A percentile compares a stretch with the other conserved stretches of the same genome.
These are phyloP conservation scores for Capronia coronata DNA, from an alignment of 2,329 filamentous ascomycete genomes.

Conservation along the genomic window DNA sequence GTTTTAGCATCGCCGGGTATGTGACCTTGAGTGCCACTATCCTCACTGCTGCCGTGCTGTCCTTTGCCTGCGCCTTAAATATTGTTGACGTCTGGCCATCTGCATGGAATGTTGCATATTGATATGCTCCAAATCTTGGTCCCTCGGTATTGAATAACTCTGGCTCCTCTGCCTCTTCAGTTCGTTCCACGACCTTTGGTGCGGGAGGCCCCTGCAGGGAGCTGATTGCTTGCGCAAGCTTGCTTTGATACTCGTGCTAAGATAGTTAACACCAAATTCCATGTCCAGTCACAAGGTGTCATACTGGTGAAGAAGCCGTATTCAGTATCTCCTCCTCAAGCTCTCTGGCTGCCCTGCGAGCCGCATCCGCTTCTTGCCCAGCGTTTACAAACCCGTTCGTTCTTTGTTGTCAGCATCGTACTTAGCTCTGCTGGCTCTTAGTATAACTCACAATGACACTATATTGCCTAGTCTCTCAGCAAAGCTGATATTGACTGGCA, in stretches of 20 bases:
- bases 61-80: conserved; percentile 56
- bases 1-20: conserved; percentile 61
- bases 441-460: conserved; percentile 50
- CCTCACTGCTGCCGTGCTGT: conserved; percentile 33
- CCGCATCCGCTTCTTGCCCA: conserved; percentile 40
- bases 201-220: conserved; percentile 29
- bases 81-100: conserved; percentile 76
- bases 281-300: not conserved
- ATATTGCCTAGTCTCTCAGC: conserved; percentile 58
- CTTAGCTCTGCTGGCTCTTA: not conserved
- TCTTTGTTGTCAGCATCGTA: conserved; percentile 33
- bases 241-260: conserved; percentile 52
- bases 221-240: conserved; percentile 38
- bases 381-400: conserved; percentile 43
- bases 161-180: conserved; percentile 21
- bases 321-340: conserved; percentile 61
- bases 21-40: conserved; percentile 79
- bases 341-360: conserved; percentile 54
- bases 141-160: conserved; percentile 32
- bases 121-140: conserved; percentile 49
- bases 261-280: conserved; percentile 23
- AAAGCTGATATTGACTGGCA: conserved; percentile 43
- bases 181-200: conserved; percentile 29
- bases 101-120: conserved; percentile 50
- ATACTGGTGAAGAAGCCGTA: conserved; percentile 53